A percentile compares a stretch with the other conserved stretches of the same genome.
Evolutionary conservation across 306 rosid species (phyloP).

Genomic region (Castanospermum australe): DNA sequence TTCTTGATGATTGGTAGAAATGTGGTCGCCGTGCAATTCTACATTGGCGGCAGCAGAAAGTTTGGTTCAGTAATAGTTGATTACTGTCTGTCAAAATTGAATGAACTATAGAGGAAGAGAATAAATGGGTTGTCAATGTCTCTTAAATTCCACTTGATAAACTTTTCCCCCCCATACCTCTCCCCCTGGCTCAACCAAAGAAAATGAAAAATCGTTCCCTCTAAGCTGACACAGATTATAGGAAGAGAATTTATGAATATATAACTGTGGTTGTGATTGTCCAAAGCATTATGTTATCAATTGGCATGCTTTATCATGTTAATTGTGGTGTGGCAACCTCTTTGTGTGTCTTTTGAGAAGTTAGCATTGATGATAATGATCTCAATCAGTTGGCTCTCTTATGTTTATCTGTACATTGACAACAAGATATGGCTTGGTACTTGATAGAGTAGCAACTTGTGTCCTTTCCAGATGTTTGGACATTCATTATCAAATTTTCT

Average conservation of each 20-base stretch:
- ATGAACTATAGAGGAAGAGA: no score
- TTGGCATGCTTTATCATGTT: neutral
- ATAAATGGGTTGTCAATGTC: no score
- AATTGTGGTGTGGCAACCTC: neutral
- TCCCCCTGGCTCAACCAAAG: no score
- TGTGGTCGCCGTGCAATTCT: no score
- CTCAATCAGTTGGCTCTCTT: neutral
- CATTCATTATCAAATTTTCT: neutral
- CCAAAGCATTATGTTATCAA: neutral
- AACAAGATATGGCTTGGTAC: neutral
- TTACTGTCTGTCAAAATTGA: no score
- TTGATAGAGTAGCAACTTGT: neutral
- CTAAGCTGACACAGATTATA: neutral
- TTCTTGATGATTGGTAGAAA: neutral
- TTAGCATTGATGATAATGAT: neutral
- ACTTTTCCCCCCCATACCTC: no score
- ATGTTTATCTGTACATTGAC: neutral
- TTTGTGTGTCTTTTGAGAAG: neutral
- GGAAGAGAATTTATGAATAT: slow-evolving; percentile 2
- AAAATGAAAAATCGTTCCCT: slow-evolving; percentile 4
- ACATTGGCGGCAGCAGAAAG: no score
- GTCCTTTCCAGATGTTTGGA: neutral
- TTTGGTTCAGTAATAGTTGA: no score
- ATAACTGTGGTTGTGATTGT: neutral
- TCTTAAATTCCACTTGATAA: no score